phyloP scores from a whole-genome alignment of 352 stramenopile genomes.

The Globisporangium iwayamae region DNA sequence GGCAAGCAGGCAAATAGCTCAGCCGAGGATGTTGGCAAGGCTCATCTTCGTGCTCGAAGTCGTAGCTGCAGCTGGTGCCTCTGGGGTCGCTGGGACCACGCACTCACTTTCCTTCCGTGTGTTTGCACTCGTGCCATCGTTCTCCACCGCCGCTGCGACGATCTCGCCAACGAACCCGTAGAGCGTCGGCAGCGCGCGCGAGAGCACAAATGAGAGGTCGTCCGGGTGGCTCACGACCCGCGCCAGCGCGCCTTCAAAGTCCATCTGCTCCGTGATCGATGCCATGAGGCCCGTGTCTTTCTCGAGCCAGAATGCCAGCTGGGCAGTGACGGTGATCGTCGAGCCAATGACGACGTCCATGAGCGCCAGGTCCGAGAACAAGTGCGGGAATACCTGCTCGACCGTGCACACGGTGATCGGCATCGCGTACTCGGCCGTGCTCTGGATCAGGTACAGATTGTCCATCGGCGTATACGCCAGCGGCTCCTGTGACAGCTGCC shows the following conservation, averaged over 20 bases:
- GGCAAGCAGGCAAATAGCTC: neutral
- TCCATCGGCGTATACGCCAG: constrained; percentile 9
- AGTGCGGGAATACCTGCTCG: constrained; percentile 8
- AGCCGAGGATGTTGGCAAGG: constrained; percentile 13
- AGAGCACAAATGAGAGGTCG: constrained; percentile 13
- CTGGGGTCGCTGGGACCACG: neutral
- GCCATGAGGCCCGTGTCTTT: constrained; percentile 10
- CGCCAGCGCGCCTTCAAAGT: constrained; percentile 12
- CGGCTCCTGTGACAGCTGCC: constrained; percentile 7
- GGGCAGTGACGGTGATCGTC: neutral
- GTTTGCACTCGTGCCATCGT: neutral
- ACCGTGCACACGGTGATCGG: constrained; percentile 6
- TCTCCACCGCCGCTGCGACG: neutral
- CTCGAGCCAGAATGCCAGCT: constrained; percentile 14
- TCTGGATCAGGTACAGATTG: constrained; percentile 9
- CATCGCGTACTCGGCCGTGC: constrained; percentile 15
- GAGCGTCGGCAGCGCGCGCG: constrained; percentile 5
- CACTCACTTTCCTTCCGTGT: neutral
- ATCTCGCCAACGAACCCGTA: constrained; percentile 12
- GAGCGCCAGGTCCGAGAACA: neutral
- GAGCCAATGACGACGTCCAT: constrained; percentile 6
- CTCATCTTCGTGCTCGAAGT: constrained; percentile 8
- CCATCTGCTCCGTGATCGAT: constrained; percentile 15
- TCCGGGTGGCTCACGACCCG: constrained; percentile 8
- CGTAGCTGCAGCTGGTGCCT: neutral